These are phyloP conservation scores for Taxillus chinensis DNA, from an alignment of 164 flowering plant genomes.

Conservation along the genomic window DNA sequence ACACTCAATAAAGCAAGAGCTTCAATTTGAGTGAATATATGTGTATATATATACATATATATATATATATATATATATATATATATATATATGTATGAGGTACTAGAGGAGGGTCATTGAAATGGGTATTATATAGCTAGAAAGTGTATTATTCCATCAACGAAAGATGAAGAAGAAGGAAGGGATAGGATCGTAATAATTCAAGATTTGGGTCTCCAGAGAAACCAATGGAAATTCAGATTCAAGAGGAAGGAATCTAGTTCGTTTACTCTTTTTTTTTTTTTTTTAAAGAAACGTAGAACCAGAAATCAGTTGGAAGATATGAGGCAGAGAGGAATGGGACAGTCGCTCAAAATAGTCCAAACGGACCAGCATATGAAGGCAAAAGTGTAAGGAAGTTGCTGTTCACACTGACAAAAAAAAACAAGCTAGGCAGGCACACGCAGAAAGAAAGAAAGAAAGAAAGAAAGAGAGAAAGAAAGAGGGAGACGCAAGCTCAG, in stretches of 20 bases:
- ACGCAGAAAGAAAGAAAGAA: conserved; percentile 7
- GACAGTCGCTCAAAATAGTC: not conserved
- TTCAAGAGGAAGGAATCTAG: too few relatives aligned
- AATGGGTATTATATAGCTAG: too few relatives aligned
- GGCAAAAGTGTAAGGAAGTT: not conserved
- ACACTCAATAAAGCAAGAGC: not conserved
- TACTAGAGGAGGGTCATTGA: not conserved
- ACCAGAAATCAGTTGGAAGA: not conserved
- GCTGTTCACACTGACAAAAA: conserved; percentile 9
- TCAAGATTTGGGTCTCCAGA: not conserved
- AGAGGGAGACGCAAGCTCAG: conserved; percentile 7
- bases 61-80: not conserved
- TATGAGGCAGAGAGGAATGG: not conserved
- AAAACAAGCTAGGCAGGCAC: not conserved
- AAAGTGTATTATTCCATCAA: too few relatives aligned
- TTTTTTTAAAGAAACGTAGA: too few relatives aligned
- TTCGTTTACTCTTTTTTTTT: too few relatives aligned
- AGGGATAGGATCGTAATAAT: too few relatives aligned
- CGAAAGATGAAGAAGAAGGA: too few relatives aligned
- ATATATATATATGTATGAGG: not conserved
- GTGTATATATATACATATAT: not conserved
- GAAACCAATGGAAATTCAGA: not conserved
- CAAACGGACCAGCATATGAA: not conserved
- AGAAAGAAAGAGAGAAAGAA: not conserved
- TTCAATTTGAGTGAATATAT: not conserved